Evolutionary conservation across 2,329 filamentous ascomycete species (phyloP).

Genomic region (Xylariaceae sp.): DNA sequence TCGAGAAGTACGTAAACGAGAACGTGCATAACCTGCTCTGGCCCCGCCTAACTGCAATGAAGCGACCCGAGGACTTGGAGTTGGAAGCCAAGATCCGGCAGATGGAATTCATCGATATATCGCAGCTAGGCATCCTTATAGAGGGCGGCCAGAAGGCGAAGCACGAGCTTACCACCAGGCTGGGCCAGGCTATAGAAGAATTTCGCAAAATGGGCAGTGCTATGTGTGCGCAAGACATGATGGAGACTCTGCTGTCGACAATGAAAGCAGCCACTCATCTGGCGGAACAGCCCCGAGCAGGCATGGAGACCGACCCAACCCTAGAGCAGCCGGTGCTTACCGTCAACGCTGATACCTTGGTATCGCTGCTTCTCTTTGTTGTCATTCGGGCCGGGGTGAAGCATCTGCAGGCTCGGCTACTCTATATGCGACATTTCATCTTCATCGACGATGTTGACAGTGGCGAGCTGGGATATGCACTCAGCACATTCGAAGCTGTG

Average conservation of each 20-base stretch:
- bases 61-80: conserved; percentile 75
- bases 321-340: conserved; percentile 51
- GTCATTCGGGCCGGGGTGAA: conserved; percentile 85
- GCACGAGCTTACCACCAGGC: conserved; percentile 67
- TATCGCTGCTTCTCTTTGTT: conserved; percentile 83
- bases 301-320: conserved; percentile 25
- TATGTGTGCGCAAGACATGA: conserved; percentile 80
- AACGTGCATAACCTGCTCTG: conserved; percentile 89
- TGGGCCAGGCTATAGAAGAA: conserved; percentile 74
- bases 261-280: conserved; percentile 75
- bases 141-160: conserved; percentile 73
- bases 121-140: conserved; percentile 83
- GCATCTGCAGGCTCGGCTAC: conserved; percentile 77
- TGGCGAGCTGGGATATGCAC: conserved; percentile 89
- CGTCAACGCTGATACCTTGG: conserved; percentile 80
- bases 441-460: conserved; percentile 97
- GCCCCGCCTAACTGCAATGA: conserved; percentile 69
- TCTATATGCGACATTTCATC: conserved; percentile 97
- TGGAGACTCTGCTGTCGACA: conserved; percentile 69
- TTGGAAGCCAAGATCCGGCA: conserved; percentile 84
- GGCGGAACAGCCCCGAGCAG: conserved; percentile 40
- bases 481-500: conserved; percentile 94
- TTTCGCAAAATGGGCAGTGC: conserved; percentile 79
- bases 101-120: conserved; percentile 91
- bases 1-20: conserved; percentile 90